A percentile compares a stretch with the other conserved stretches of the same genome.
phyloP scores from a whole-genome alignment of 108 stramenopile genomes.

The Licmophora abbreviata region DNA sequence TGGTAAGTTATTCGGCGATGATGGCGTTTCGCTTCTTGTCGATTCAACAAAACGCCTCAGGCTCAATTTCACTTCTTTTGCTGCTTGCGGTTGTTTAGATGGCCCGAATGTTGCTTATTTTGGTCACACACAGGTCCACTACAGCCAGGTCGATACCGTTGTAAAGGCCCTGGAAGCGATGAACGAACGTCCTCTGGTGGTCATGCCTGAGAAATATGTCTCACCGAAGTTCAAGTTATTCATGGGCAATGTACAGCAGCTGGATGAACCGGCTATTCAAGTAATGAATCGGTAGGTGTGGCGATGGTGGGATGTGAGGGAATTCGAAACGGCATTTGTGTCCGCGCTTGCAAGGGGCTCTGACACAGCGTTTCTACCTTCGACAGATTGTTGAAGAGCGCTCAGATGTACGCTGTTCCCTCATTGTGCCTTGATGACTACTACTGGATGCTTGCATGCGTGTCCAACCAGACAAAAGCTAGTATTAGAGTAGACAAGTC shows the following conservation, averaged over 20 bases:
- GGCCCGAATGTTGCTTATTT: conserved; percentile 79
- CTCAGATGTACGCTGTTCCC: conserved; percentile 49
- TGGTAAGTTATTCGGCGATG: conserved; percentile 20
- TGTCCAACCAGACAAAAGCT: conserved; percentile 53
- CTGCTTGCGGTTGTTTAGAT: conserved; percentile 20
- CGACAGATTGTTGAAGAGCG: conserved; percentile 17
- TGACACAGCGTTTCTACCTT: neutral
- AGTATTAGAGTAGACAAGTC: conserved; percentile 13
- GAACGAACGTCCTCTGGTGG: conserved; percentile 70
- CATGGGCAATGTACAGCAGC: conserved; percentile 5
- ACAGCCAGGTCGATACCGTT: conserved; percentile 54
- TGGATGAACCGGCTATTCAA: conserved; percentile 1
- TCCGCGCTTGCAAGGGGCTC: no score
- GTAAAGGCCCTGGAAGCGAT: conserved; percentile 52
- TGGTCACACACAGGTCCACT: conserved; percentile 57
- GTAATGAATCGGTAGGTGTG: conserved; percentile 1
- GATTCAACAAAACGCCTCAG: neutral
- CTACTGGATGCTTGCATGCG: conserved; percentile 82
- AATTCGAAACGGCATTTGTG: neutral
- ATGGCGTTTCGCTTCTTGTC: neutral
- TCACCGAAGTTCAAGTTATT: conserved; percentile 16
- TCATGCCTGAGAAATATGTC: conserved; percentile 67
- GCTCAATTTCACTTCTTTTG: neutral
- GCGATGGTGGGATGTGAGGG: neutral
- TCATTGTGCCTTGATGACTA: conserved; percentile 65